These are phyloP conservation scores for Leishmania aethiopica DNA, from an alignment of 208 protist genomes.

Conservation along the genomic window DNA sequence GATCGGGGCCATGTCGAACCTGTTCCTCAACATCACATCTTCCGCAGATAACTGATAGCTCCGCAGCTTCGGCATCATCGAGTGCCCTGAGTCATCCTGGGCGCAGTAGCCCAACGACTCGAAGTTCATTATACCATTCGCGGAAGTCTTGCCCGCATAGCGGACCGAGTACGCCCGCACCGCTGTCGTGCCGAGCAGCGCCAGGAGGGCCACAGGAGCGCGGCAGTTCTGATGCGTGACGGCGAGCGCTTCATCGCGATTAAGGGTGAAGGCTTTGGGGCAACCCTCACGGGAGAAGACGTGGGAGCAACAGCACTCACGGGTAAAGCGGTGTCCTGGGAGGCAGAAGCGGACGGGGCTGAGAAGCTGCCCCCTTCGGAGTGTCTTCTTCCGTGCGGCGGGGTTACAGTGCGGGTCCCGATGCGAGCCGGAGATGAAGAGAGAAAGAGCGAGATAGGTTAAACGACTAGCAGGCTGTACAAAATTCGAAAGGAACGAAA, in stretches of 20 bases:
- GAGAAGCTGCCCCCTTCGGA: not conserved
- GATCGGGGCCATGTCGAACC: conserved; percentile 42
- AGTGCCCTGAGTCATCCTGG: conserved; percentile 33
- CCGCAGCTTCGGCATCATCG: conserved; percentile 66
- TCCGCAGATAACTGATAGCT: conserved; percentile 31
- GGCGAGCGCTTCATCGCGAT: not conserved
- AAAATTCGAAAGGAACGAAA: not conserved
- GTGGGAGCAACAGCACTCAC: not conserved
- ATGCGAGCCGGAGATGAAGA: not conserved
- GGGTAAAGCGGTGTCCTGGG: not conserved
- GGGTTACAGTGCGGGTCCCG: not conserved
- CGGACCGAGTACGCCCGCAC: conserved; percentile 46
- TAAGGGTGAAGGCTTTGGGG: not conserved
- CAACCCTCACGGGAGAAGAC: not conserved
- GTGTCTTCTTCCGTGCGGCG: not conserved
- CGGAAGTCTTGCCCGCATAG: conserved; percentile 33
- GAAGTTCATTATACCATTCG: conserved; percentile 23
- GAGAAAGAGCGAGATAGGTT: not conserved
- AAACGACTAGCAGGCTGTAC: not conserved
- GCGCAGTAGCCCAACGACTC: conserved; percentile 38
- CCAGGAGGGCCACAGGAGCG: conserved; percentile 14
- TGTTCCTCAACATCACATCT: conserved; percentile 19
- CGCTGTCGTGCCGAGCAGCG: conserved; percentile 15
- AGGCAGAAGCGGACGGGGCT: not conserved
- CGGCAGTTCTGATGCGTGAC: not conserved